Evolutionary conservation across 2,329 filamentous ascomycete species (phyloP), one percentile per base, ranked within the genome.

Genomic region (Neonectria sp.): DNA sequence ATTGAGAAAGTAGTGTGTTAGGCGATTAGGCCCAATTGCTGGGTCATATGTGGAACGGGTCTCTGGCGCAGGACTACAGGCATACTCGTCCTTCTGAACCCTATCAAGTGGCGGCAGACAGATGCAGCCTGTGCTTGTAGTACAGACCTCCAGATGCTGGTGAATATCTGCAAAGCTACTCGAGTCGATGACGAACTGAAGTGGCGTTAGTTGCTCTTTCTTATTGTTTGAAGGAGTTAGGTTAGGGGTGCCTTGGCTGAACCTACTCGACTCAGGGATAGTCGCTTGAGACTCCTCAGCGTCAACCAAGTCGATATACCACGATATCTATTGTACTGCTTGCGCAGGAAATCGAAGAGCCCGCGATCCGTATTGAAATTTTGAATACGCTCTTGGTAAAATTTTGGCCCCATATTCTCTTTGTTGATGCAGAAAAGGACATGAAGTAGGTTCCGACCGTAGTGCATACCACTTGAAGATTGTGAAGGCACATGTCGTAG

Each of bases 371-470:
- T 46, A 12, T 13, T 25, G 43, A 46, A n/a, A 53, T 31, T 21
- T 24, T 37, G 15, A 6, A 53, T 17, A 21, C 51, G 29, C 37
- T 21, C 31, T 53, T 53, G 9, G 29, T 53, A 7, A 15, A 53
- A 17, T 13, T 27, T 37, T 21, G 31, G 8, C 1, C 43, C 43
- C 21, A 35, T 4, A 13, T 29, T n/a, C 31, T 53, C 51, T 35
- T 53, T 53, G 29, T 53, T n/a, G 8, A 53, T 53, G 51, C 51
- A 37, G 8, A 53, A 31, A 29, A 53, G 31, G 17, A 37, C 5
- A 31, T 53, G 31, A 2, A 53, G 51, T 2, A 31, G 5, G 15
- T 24, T 17, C 49, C 33, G 27, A 15, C 7, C n/a, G 8, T 45
- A 21, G 7, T 7, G 40, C 4, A n/a, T 12, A 21, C 17, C 11